Conservation (phyloP, 1,284 basidiomycete genomes). For the Macrocystidia cucumis region DNA sequence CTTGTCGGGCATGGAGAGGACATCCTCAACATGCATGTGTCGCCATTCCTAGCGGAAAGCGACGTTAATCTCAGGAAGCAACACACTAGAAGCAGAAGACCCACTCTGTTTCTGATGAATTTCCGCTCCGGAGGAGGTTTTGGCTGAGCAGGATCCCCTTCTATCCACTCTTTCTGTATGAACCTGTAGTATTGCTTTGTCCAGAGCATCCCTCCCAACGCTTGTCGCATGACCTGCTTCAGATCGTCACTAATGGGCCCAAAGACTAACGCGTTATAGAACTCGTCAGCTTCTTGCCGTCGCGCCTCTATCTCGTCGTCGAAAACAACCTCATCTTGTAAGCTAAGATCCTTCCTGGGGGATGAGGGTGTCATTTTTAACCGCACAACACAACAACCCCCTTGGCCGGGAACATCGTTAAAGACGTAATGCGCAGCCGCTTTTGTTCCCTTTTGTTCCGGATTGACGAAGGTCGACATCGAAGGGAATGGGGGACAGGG, state of each 20-base stretch:
- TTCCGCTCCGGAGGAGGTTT: constrained; percentile 90
- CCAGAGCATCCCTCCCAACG: constrained; percentile 98
- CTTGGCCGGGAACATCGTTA: constrained; percentile 78
- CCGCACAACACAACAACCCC: constrained; percentile 93
- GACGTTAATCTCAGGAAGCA: background rate
- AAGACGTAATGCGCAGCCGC: constrained; percentile 90
- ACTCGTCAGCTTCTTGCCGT: constrained; percentile 91
- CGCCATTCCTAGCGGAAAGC: constrained; percentile 71
- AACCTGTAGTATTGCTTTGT: constrained; percentile 97
- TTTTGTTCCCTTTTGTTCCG: constrained; percentile 86
- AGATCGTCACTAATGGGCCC: constrained; percentile 88
- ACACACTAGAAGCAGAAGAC: constrained; percentile 12
- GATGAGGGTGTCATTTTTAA: constrained; percentile 84
- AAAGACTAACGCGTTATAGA: constrained; percentile 77
- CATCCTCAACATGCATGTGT: constrained; percentile 92
- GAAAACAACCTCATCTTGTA: constrained; percentile 87
- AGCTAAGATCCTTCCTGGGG: constrained; percentile 66
- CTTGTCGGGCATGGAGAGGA: constrained; percentile 99
- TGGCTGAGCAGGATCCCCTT: constrained; percentile 93
- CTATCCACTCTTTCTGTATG: constrained; percentile 93
- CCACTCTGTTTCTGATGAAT: constrained; percentile 74
- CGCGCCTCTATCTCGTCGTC: constrained; percentile 88
- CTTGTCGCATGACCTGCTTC: constrained; percentile 94
- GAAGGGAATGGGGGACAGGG: constrained; percentile 50
- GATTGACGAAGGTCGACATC: constrained; percentile 69